These are phyloP conservation scores for Aspergillus sp. DNA, from an alignment of 2,329 filamentous ascomycete genomes.

Conservation along the genomic window DNA sequence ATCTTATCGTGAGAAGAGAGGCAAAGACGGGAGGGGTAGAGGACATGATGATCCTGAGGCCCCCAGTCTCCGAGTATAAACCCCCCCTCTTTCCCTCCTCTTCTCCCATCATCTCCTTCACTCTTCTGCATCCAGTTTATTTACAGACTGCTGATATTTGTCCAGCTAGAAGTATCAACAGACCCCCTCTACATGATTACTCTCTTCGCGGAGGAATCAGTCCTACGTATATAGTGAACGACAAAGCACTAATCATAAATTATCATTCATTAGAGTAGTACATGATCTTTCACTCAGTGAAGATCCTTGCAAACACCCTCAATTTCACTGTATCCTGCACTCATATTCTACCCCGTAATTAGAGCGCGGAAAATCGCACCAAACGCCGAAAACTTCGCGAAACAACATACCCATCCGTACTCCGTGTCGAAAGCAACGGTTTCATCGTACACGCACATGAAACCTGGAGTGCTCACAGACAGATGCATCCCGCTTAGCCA, in stretches of 20 bases:
- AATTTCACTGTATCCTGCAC: not conserved
- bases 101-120: not conserved
- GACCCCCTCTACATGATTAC: no score
- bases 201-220: not conserved
- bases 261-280: constrained; percentile 6
- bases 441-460: not conserved
- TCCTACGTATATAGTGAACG: not conserved
- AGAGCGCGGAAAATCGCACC: constrained; percentile 2
- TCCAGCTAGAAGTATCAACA: no score
- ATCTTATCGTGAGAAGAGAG: not conserved
- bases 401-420: not conserved
- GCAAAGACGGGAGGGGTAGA: no score
- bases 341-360: not conserved
- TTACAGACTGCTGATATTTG: no score
- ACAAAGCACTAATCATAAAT: constrained; percentile 2
- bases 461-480: not conserved
- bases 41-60: not conserved
- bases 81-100: not conserved
- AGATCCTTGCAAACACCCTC: not conserved
- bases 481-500: not conserved
- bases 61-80: not conserved
- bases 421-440: not conserved
- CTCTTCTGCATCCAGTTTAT: no score
- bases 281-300: not conserved
- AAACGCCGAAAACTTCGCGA: not conserved